phyloP scores from a whole-genome alignment of 192 early-diverging fungal species.

The Entrophospora sp. region DNA sequence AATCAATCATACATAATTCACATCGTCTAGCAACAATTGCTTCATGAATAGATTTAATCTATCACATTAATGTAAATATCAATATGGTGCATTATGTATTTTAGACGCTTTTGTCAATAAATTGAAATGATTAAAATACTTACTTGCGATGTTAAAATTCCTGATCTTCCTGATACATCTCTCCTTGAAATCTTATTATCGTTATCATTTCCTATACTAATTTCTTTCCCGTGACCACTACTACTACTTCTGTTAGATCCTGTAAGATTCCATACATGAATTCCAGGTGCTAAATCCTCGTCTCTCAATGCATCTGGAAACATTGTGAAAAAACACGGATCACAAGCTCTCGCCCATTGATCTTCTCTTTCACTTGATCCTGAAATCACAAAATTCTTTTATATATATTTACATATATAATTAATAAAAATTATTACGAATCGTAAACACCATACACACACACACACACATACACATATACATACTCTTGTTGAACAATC shows the following conservation, averaged over 20 bases:
- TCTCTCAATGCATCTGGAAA: constrained; percentile 26
- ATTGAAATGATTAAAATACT: no score
- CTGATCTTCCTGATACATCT: no score
- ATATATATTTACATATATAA: constrained; percentile 7
- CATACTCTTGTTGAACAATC: constrained; percentile 55
- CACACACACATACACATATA: constrained; percentile 30
- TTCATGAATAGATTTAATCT: constrained; percentile 15
- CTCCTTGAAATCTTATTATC: no score
- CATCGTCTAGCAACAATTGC: constrained; percentile 23
- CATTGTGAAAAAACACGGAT: constrained; percentile 34
- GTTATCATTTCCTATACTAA: no score
- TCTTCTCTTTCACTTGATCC: constrained; percentile 23
- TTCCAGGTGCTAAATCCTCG: constrained; percentile 13
- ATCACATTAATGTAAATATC: background rate
- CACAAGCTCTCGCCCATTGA: constrained; percentile 33
- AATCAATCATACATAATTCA: constrained; percentile 30
- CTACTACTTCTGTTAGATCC: background rate
- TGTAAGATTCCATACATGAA: constrained; percentile 12
- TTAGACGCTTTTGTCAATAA: no score
- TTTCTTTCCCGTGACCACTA: no score
- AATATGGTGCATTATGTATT: no score
- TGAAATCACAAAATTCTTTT: constrained; percentile 31
- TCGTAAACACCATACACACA: no score
- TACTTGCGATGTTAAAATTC: no score
- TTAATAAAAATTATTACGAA: background rate